These are phyloP conservation scores for Fusarium heterosporum DNA, from an alignment of 2,329 filamentous ascomycete genomes.

Conservation along the genomic window DNA sequence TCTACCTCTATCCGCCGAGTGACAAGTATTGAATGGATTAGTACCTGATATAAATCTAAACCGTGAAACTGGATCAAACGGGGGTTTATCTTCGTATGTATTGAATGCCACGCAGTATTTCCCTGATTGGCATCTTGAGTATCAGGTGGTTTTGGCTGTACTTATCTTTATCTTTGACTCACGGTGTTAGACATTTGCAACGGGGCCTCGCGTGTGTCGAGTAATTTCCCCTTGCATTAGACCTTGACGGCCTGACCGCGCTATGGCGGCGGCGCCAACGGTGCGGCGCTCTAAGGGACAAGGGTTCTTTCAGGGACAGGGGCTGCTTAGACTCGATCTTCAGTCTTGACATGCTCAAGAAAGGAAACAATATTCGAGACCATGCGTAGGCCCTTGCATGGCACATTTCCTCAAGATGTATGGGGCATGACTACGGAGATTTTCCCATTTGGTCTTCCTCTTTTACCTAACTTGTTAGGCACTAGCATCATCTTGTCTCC, in stretches of 20 bases:
- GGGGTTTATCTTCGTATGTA: background rate
- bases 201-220: constrained; percentile 12
- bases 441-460: background rate
- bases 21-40: background rate
- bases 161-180: background rate
- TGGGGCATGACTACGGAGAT: constrained; percentile 11
- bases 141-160: background rate
- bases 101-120: background rate
- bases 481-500: constrained; percentile 6
- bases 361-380: constrained; percentile 13
- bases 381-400: constrained; percentile 1
- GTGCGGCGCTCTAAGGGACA: constrained; percentile 41
- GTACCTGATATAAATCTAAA: background rate
- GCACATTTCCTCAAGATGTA: background rate
- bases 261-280: constrained; percentile 45
- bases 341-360: constrained; percentile 7
- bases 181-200: constrained; percentile 11
- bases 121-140: background rate
- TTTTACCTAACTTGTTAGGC: constrained; percentile 15
- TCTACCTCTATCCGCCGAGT: background rate
- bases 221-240: constrained; percentile 47
- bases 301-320: constrained; percentile 12
- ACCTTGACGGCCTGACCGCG: constrained; percentile 41
- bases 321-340: constrained; percentile 14
- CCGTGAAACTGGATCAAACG: too few species aligned